Evolutionary conservation across 441 rosid species (phyloP).

Genomic region (Capsella rubella): DNA sequence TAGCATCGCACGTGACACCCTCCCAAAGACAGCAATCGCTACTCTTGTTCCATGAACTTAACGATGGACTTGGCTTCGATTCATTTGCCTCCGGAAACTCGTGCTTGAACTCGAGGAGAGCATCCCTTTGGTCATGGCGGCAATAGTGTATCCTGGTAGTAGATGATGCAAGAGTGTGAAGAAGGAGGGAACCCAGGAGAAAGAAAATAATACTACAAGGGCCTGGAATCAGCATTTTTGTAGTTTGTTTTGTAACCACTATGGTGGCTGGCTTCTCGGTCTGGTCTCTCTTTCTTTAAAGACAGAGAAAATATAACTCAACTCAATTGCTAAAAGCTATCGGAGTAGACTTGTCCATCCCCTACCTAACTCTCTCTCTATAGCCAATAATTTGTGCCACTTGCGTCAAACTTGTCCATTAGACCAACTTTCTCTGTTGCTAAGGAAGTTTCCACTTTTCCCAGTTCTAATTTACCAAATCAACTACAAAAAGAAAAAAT

Average conservation of each 20-base stretch:
- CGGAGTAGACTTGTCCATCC: not conserved
- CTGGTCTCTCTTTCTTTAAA: not conserved
- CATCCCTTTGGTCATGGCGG: constrained; percentile 4
- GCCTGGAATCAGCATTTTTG: not conserved
- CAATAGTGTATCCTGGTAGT: not conserved
- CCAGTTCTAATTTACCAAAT: no score
- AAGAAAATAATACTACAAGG: not conserved
- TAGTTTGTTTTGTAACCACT: not conserved
- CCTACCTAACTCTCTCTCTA: not conserved
- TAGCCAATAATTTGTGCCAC: not conserved
- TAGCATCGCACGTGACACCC: constrained; percentile 40
- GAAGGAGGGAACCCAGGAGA: not conserved
- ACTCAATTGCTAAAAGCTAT: not conserved
- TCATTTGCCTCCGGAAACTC: not conserved
- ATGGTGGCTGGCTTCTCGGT: no score
- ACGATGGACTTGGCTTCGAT: no score
- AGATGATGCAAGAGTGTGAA: not conserved
- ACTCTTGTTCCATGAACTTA: not conserved
- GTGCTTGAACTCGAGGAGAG: constrained; percentile 41
- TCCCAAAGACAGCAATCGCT: constrained; percentile 45
- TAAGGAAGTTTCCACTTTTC: no score
- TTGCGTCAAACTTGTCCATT: not conserved
- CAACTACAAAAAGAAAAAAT: no score
- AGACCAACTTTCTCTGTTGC: no score
- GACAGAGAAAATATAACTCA: not conserved